Percentiles rank a stretch among this genome's conserved stretches.
phyloP scores from a whole-genome alignment of 805 yeast genomes.

The Metschnikowia proteae region DNA sequence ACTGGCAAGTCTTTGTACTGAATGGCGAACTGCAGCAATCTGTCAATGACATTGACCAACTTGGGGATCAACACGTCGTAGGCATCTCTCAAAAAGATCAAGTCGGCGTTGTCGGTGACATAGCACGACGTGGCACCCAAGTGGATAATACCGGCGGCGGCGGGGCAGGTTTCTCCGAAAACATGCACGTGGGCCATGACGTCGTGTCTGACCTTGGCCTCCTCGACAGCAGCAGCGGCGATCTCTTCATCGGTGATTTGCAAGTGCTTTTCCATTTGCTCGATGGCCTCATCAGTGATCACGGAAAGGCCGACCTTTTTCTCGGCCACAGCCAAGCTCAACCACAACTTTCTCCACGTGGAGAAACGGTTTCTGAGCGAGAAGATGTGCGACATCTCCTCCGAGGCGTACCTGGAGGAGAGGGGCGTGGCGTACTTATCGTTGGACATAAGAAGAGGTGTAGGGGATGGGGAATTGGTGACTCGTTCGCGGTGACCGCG shows the following conservation, averaged over 20 bases:
- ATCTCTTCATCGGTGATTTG: conserved; percentile 91
- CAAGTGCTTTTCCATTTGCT: conserved; percentile 74
- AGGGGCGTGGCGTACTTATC: conserved; percentile 90
- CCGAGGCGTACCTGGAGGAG: conserved; percentile 95
- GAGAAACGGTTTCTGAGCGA: conserved; percentile 91
- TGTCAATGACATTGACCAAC: conserved; percentile 90
- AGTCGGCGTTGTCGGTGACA: conserved; percentile 97
- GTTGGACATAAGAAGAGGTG: conserved; percentile 29
- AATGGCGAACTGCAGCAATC: conserved; percentile 82
- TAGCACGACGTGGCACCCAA: conserved; percentile 97
- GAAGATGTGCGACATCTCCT: conserved; percentile 92
- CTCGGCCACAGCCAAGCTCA: conserved; percentile 92
- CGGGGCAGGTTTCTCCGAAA: conserved; percentile 88
- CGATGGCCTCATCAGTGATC: conserved; percentile 87
- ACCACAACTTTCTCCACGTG: conserved; percentile 98
- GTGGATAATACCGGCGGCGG: conserved; percentile 96
- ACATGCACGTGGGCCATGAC: conserved; percentile 99
- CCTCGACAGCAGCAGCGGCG: conserved; percentile 83
- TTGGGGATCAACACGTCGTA: conserved; percentile 89
- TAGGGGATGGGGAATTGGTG: not conserved
- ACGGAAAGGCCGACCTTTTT: conserved; percentile 81
- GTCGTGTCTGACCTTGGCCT: conserved; percentile 97
- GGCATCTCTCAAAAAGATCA: conserved; percentile 94
- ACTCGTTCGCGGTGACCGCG: not conserved
- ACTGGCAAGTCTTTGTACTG: conserved; percentile 94